Evolutionary conservation across 73 alveolate species (phyloP), one percentile per base, ranked within the genome.

Genomic region (Tetrahymena borealis): DNA sequence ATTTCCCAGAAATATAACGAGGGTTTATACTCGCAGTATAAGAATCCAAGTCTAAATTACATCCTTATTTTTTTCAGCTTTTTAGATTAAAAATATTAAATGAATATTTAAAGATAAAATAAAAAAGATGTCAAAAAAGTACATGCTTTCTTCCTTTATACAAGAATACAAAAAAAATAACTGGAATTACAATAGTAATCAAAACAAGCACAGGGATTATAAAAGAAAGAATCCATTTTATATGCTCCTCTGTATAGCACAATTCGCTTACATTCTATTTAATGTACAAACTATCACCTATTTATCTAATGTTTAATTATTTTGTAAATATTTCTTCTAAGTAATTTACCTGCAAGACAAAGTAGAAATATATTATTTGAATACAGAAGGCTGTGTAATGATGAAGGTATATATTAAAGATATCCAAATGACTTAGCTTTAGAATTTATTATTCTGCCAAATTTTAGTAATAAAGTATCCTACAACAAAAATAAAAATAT

Each of bases 1-100:
- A 92, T 24, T 92, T 92, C 95, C 95, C 95, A 92, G 15, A 92
- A 78, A 78, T 78, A 92, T 38, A 90, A 78, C 20, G 41, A 78
- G 32, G 33, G 16, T 78, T 92, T 38, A 40, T 92, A 92, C 78
- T 92, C 95, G 7, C 38, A 15, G 24, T 92, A 92, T 32, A 92
- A 92, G 92, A 92, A 92, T 24, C 95, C 95, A 33, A 78, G 78
- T 38, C 28, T 13, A 28, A 24, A 60, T 15, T 60, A 9, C 85
- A n/a, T n/a, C n/a, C n/a, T n/a, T n/a, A n/a, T n/a, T n/a, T n/a
- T n/a, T n/a, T n/a, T n/a, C n/a, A 60, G n/a, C 85, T 60, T 35
- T 7, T 24, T 60, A 15, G 20, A 24, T 15, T 60, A 32, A 18
- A 60, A n/a, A 32, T 60, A 60, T 24, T 60, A 24, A 60, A 5